Conservation (phyloP, 495 filamentous ascomycete species). For the Aspergillus hancockii region DNA sequence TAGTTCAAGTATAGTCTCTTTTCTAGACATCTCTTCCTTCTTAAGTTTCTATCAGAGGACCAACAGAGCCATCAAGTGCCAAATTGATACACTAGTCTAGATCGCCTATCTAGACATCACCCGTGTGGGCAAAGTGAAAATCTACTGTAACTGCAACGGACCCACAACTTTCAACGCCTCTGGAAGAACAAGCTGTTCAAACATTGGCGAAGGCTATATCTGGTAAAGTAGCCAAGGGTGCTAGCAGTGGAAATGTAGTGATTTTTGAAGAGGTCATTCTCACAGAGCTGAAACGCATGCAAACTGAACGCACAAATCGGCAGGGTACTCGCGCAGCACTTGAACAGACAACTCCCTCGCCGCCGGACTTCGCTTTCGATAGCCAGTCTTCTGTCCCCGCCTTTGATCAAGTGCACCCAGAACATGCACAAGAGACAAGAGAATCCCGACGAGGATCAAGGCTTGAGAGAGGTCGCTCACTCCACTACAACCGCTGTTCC, state of each 20-base stretch:
- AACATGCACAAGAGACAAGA: neutral
- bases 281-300: constrained; percentile 42
- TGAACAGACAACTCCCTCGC: neutral
- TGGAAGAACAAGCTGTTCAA: constrained; percentile 63
- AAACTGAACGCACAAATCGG: constrained; percentile 36
- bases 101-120: no score
- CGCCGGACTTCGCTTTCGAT: neutral
- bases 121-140: no score
- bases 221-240: constrained; percentile 35
- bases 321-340: neutral
- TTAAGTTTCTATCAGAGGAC: no score
- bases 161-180: no score
- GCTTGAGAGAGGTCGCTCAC: neutral
- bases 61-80: no score
- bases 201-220: constrained; percentile 56
- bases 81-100: no score
- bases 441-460: constrained; percentile 2
- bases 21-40: no score
- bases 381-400: neutral
- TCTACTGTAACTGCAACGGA: no score
- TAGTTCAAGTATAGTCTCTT: no score
- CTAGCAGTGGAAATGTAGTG: constrained; percentile 20
- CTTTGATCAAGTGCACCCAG: constrained; percentile 1
- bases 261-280: constrained; percentile 36
- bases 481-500: neutral